Conservation (phyloP, 257 asterid species). For the Solanum virginianum region DNA sequence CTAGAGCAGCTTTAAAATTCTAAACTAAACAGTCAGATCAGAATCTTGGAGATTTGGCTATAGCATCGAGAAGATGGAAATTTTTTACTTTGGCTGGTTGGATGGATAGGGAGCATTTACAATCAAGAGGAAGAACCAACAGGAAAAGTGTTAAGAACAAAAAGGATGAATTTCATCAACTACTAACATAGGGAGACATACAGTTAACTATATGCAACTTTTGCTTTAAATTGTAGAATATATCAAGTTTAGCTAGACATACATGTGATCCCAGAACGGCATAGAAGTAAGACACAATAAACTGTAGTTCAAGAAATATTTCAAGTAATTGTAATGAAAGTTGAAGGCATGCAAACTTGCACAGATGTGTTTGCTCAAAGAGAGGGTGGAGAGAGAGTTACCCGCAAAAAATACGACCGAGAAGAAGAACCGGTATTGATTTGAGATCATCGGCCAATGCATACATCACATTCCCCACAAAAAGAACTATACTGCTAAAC, state of each 20-base stretch:
- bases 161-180: background rate
- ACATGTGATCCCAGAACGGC: background rate
- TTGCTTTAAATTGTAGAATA: background rate
- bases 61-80: background rate
- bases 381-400: constrained; percentile 19
- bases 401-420: constrained; percentile 92
- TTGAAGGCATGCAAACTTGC: too few species aligned
- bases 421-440: constrained; percentile 55
- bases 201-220: background rate
- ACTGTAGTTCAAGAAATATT: background rate
- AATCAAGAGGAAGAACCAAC: background rate
- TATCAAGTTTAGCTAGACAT: background rate
- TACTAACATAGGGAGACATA: background rate
- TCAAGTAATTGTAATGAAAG: background rate
- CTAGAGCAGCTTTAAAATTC: background rate
- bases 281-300: background rate
- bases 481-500: constrained; percentile 82
- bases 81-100: background rate
- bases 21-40: background rate
- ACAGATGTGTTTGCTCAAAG: background rate
- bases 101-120: background rate
- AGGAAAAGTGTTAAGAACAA: background rate
- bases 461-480: constrained; percentile 65
- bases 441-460: constrained; percentile 85
- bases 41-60: background rate